phyloP scores from a whole-genome alignment of 2,329 filamentous ascomycete species.

The Dactylellina sp. region DNA sequence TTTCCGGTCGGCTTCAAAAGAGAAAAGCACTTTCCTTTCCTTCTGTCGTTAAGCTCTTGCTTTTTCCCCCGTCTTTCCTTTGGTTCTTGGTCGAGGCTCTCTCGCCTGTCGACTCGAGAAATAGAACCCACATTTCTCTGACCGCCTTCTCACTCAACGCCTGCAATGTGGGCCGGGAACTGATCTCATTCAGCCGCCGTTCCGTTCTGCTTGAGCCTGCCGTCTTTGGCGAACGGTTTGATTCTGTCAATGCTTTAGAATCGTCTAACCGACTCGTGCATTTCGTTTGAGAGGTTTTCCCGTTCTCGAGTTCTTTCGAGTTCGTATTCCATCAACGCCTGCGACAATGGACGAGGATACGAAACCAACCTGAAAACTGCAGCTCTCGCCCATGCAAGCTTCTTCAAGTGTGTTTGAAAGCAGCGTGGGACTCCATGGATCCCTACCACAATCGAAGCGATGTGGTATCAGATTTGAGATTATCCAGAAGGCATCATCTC shows the following conservation, averaged over 20 bases:
- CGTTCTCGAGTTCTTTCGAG: no score
- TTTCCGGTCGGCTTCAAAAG: conserved; percentile 42
- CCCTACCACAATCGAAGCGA: neutral
- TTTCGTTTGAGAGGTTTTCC: conserved; percentile 3
- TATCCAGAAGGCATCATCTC: conserved; percentile 34
- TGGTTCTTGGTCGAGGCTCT: neutral
- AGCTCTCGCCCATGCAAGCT: conserved; percentile 16
- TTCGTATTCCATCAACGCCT: conserved; percentile 22
- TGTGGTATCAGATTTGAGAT: conserved; percentile 42
- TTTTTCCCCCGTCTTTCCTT: conserved; percentile 2
- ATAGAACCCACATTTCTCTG: conserved; percentile 36
- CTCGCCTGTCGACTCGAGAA: conserved; percentile 36
- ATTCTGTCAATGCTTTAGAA: conserved; percentile 37
- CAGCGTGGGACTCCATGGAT: neutral
- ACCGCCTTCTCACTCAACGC: conserved; percentile 18
- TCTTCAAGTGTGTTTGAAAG: neutral
- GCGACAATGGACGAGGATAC: conserved; percentile 37
- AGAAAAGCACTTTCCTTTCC: conserved; percentile 13
- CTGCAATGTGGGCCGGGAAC: conserved; percentile 48
- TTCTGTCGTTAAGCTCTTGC: conserved; percentile 38
- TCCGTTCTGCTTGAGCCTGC: conserved; percentile 49
- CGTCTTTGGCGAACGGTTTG: conserved; percentile 54
- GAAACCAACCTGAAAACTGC: conserved; percentile 50
- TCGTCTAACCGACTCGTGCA: conserved; percentile 45
- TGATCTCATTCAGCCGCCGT: conserved; percentile 54